phyloP scores from a whole-genome alignment of 345 rosid genomes.

The Turnera subulata region DNA sequence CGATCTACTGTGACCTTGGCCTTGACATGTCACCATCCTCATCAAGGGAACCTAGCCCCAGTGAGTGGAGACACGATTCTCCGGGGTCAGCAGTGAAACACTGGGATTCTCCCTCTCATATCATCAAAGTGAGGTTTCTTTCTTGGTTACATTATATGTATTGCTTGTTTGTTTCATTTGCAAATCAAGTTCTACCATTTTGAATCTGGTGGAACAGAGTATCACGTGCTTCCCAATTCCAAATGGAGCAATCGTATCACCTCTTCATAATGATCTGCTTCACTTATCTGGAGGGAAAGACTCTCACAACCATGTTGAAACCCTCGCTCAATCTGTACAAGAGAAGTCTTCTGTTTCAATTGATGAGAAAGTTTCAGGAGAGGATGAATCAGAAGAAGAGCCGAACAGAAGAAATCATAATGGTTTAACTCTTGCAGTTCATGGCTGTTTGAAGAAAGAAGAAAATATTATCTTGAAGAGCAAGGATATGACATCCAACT shows the following conservation, averaged over 20 bases:
- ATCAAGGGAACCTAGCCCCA: slow-evolving; percentile 54
- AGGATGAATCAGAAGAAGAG: not conserved
- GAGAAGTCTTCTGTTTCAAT: slow-evolving; percentile 9
- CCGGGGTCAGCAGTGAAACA: slow-evolving; percentile 31
- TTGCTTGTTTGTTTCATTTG: not conserved
- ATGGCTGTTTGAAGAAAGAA: not conserved
- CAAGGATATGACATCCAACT: not conserved
- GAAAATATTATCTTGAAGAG: not conserved
- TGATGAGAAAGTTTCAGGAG: not conserved
- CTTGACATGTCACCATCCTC: slow-evolving; percentile 65
- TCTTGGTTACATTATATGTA: slow-evolving; percentile 13
- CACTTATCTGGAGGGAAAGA: slow-evolving; percentile 37
- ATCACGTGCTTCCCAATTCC: slow-evolving; percentile 63
- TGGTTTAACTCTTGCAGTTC: not conserved
- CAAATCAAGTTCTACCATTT: slow-evolving; percentile 21
- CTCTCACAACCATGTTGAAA: slow-evolving; percentile 27
- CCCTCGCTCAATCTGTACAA: slow-evolving; percentile 17
- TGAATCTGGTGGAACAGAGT: slow-evolving; percentile 46
- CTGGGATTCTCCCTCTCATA: slow-evolving; percentile 54
- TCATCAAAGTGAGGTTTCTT: slow-evolving; percentile 51
- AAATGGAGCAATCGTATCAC: slow-evolving; percentile 51
- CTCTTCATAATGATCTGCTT: slow-evolving; percentile 61
- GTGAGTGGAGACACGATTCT: slow-evolving; percentile 50
- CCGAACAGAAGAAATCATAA: not conserved
- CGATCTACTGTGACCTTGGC: slow-evolving; percentile 54